These are phyloP conservation scores for Suillus sp. DNA, from an alignment of 768 basidiomycete species.

Conservation along the genomic window DNA sequence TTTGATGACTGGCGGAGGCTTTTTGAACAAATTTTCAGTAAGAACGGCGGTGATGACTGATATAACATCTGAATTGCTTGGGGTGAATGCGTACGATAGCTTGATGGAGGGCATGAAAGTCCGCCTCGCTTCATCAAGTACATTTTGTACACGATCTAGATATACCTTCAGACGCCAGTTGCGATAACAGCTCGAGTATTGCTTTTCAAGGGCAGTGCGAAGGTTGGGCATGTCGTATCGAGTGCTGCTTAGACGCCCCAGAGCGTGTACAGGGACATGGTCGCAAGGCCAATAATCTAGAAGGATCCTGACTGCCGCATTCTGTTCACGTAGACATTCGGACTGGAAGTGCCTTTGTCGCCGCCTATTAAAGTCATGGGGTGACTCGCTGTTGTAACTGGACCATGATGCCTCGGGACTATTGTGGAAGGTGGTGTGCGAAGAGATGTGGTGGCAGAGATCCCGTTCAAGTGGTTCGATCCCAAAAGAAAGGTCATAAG, in stretches of 20 bases:
- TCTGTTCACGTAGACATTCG: neutral
- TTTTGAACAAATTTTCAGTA: constrained; percentile 5
- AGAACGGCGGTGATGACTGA: constrained; percentile 1
- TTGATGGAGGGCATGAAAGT: neutral
- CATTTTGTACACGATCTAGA: constrained; percentile 15
- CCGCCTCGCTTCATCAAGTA: constrained; percentile 10
- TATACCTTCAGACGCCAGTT: constrained; percentile 18
- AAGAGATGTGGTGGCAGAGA: constrained; percentile 6
- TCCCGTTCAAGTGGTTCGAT: constrained; percentile 4
- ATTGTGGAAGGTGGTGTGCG: neutral
- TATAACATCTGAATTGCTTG: neutral
- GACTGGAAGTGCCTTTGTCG: neutral
- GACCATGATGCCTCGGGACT: constrained; percentile 16
- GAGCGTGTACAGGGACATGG: neutral
- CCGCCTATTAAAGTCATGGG: neutral
- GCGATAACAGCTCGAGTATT: constrained; percentile 21
- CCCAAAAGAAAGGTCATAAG: constrained; percentile 16
- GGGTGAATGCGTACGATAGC: constrained; percentile 7
- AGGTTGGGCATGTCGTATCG: constrained; percentile 12
- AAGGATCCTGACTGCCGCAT: neutral
- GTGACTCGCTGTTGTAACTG: neutral
- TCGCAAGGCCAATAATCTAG: constrained; percentile 21
- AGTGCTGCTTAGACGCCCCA: constrained; percentile 2
- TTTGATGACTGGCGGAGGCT: neutral
- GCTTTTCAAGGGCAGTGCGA: neutral